phyloP scores from a whole-genome alignment of 805 yeast genomes.

The Kodamaea kaohsiungensis region DNA sequence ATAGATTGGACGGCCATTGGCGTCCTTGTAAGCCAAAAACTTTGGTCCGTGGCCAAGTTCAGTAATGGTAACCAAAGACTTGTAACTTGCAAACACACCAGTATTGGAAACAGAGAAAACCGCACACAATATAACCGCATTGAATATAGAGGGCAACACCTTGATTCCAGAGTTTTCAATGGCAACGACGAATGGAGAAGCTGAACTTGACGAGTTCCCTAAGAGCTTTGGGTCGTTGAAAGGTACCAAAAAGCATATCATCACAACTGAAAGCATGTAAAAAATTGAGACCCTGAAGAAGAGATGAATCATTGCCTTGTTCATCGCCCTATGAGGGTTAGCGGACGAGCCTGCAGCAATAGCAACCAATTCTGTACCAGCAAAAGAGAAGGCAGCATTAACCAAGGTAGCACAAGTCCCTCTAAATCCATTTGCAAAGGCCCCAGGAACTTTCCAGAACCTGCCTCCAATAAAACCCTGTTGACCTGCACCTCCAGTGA shows the following conservation, averaged over 20 bases:
- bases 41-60: slow-evolving; percentile 50
- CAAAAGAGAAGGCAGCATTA: slow-evolving; percentile 27
- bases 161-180: slow-evolving; percentile 68
- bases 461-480: slow-evolving; percentile 44
- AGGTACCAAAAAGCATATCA: slow-evolving; percentile 39
- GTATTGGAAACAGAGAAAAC: slow-evolving; percentile 51
- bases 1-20: slow-evolving; percentile 47
- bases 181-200: slow-evolving; percentile 81
- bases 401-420: slow-evolving; percentile 27
- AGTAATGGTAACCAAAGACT: slow-evolving; percentile 60
- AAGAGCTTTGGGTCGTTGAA: slow-evolving; percentile 35
- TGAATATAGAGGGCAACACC: slow-evolving; percentile 73
- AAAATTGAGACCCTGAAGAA: slow-evolving; percentile 50
- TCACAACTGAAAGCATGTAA: slow-evolving; percentile 40
- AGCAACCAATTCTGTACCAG: slow-evolving; percentile 55
- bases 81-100: slow-evolving; percentile 68
- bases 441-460: slow-evolving; percentile 51
- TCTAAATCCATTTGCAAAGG: slow-evolving; percentile 46
- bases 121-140: slow-evolving; percentile 69
- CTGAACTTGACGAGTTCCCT: slow-evolving; percentile 24
- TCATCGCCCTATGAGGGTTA: slow-evolving; percentile 59
- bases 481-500: slow-evolving; percentile 39
- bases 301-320: slow-evolving; percentile 61
- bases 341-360: slow-evolving; percentile 59
- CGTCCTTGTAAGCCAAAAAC: slow-evolving; percentile 44